Evolutionary conservation across 306 rosid species (phyloP).

Genomic region (Hylodesmum podocarpum): DNA sequence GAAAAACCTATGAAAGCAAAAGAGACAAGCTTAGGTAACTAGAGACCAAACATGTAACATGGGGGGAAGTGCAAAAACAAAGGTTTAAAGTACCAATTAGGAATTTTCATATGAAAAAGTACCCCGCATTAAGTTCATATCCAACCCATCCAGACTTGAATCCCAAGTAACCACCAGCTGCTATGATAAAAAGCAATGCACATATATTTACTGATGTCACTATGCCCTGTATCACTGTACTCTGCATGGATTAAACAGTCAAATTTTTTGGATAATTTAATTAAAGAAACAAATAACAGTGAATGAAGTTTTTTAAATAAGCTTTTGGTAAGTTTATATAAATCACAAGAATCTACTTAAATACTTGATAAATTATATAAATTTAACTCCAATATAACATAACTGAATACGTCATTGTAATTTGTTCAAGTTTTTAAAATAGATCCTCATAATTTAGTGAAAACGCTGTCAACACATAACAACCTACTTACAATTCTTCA

Average conservation of each 20-base stretch:
- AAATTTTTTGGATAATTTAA: constrained; percentile 3
- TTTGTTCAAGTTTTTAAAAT: background rate
- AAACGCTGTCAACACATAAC: background rate
- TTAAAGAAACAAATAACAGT: background rate
- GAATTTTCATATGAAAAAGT: constrained; percentile 26
- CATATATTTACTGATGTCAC: constrained; percentile 73
- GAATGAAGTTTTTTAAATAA: background rate
- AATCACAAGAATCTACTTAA: background rate
- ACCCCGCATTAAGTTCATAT: constrained; percentile 84
- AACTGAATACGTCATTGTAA: background rate
- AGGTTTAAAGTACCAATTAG: constrained; percentile 49
- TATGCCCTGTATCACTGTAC: constrained; percentile 70
- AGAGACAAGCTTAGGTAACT: constrained; percentile 22
- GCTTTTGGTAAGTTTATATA: background rate
- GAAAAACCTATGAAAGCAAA: constrained; percentile 55
- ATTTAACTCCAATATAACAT: background rate
- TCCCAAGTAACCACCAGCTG: constrained; percentile 79
- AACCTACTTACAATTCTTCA: background rate
- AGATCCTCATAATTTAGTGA: background rate
- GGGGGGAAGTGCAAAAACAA: constrained; percentile 14
- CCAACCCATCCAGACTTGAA: constrained; percentile 95
- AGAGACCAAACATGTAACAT: background rate
- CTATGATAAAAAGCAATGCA: constrained; percentile 78
- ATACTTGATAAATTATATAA: background rate
- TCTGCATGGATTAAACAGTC: constrained; percentile 53